Percentiles rank a stretch among this genome's conserved stretches.
phyloP scores from a whole-genome alignment of 2,329 filamentous ascomycete genomes.

The Cordyceps javanica region DNA sequence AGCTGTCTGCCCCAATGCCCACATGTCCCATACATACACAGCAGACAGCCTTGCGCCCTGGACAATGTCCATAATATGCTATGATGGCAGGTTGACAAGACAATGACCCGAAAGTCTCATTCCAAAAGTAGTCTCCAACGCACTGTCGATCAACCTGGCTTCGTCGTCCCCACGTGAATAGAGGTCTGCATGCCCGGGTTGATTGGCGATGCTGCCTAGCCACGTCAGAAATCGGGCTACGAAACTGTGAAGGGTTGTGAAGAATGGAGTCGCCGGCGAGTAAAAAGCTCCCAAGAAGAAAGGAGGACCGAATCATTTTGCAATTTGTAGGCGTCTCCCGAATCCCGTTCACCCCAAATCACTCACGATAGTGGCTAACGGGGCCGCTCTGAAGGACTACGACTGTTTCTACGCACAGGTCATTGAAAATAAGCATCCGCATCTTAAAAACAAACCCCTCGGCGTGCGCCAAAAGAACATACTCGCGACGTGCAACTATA shows the following conservation, averaged over 20 bases:
- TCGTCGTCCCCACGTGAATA: neutral
- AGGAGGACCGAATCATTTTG: constrained; percentile 64
- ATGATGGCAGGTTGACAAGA: too few relatives aligned
- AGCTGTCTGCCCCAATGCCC: too few relatives aligned
- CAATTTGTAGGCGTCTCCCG: constrained; percentile 61
- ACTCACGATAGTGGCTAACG: constrained; percentile 14
- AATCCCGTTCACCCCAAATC: constrained; percentile 10
- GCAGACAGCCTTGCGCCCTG: neutral
- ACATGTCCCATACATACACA: neutral
- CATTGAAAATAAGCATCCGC: constrained; percentile 73
- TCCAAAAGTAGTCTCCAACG: neutral
- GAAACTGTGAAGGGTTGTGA: neutral
- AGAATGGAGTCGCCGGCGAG: constrained; percentile 18
- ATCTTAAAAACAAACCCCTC: constrained; percentile 65
- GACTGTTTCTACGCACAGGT: constrained; percentile 95
- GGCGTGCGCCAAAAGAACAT: constrained; percentile 93
- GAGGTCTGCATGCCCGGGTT: neutral
- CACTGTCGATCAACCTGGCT: neutral
- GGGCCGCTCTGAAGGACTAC: constrained; percentile 51
- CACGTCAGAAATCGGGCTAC: neutral
- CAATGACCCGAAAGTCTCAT: neutral
- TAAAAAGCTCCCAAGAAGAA: constrained; percentile 37
- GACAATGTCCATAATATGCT: too few relatives aligned
- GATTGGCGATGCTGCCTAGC: neutral
- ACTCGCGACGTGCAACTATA: constrained; percentile 89